Conservation (phyloP, 1,139 yeast genomes). For the Candida frijolesensis region DNA sequence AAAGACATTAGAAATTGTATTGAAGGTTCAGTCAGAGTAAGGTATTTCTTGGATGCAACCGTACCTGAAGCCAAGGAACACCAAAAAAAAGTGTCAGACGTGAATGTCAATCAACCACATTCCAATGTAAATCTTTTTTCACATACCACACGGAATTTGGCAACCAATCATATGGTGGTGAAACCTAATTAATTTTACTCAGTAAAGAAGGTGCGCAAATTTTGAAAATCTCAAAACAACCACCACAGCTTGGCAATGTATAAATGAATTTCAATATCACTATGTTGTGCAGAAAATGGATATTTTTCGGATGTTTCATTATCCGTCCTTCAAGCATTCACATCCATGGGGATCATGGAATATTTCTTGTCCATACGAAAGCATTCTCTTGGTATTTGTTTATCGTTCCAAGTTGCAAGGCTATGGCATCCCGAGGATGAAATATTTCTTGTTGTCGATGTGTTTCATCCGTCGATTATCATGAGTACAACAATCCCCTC, state of each 20-base stretch:
- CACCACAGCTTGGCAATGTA: neutral
- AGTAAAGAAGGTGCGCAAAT: neutral
- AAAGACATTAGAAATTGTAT: neutral
- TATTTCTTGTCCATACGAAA: neutral
- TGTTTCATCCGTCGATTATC: slow-evolving; percentile 11
- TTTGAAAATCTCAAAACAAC: neutral
- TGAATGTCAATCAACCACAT: neutral
- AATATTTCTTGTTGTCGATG: neutral
- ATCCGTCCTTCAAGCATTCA: no score
- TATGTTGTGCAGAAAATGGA: neutral
- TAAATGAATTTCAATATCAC: neutral
- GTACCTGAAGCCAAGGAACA: neutral
- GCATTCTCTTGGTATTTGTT: slow-evolving; percentile 4
- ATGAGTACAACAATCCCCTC: neutral
- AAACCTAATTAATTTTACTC: neutral
- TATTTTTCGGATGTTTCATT: neutral
- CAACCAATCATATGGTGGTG: neutral
- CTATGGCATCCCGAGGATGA: no score
- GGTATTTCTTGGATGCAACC: neutral
- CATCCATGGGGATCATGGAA: no score
- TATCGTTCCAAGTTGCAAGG: slow-evolving; percentile 2
- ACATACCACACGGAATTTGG: neutral
- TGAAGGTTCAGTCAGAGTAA: neutral
- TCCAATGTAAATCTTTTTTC: neutral
- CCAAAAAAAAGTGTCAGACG: neutral